Percentiles rank a stretch among this genome's conserved stretches.
These are phyloP conservation scores for Mycena rebaudengoi DNA, from an alignment of 768 basidiomycete genomes.

Conservation along the genomic window DNA sequence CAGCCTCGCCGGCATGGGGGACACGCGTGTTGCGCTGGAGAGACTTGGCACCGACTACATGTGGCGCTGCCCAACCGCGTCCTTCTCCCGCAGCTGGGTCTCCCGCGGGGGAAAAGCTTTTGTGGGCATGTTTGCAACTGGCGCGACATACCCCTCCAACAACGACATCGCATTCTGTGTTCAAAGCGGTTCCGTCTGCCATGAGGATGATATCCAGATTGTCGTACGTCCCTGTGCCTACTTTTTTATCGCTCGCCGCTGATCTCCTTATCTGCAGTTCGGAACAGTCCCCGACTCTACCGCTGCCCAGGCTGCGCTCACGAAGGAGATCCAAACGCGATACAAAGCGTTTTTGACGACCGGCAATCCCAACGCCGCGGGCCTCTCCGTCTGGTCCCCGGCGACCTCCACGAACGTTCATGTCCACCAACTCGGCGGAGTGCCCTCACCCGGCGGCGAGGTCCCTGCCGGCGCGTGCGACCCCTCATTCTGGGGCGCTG, in stretches of 20 bases:
- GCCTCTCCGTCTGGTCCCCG: conserved; percentile 60
- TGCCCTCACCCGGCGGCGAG: conserved; percentile 49
- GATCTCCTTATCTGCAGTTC: too few species aligned
- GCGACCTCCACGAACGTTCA: conserved; percentile 62
- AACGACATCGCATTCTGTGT: conserved; percentile 63
- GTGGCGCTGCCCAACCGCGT: conserved; percentile 78
- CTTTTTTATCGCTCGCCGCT: too few species aligned
- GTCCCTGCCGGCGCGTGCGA: conserved; percentile 66
- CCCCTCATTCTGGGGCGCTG: conserved; percentile 72
- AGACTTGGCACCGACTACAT: conserved; percentile 71
- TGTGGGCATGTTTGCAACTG: conserved; percentile 70
- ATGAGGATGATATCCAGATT: conserved; percentile 85
- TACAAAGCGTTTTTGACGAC: conserved; percentile 72
- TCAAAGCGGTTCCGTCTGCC: conserved; percentile 68
- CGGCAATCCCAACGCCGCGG: conserved; percentile 68
- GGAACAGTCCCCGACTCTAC: conserved; percentile 68
- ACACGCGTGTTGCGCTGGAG: conserved; percentile 66
- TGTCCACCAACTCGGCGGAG: conserved; percentile 70
- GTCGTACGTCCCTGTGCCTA: too few species aligned
- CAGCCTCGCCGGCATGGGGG: conserved; percentile 43
- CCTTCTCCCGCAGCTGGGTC: conserved; percentile 76
- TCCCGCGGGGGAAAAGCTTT: conserved; percentile 67
- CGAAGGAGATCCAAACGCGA: conserved; percentile 71
- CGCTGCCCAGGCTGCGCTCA: conserved; percentile 63
- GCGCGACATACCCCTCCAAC: conserved; percentile 79